These are phyloP conservation scores for Epicoccum sorghinum DNA, from an alignment of 2,329 filamentous ascomycete species.

Conservation along the genomic window DNA sequence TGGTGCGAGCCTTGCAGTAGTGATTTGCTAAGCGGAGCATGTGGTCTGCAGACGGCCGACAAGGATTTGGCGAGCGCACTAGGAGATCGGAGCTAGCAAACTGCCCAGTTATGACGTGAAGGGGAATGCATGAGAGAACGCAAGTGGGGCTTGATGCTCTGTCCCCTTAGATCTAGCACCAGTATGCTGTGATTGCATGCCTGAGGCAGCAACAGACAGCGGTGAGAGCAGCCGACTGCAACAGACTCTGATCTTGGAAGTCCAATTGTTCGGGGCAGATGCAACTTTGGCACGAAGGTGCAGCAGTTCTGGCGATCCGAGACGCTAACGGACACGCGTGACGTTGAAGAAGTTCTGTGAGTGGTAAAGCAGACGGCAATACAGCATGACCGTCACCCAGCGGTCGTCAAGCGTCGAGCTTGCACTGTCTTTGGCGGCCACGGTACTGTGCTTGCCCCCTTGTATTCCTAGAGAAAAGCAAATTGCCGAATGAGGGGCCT, in stretches of 20 bases:
- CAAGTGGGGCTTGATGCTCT: slow-evolving; percentile 16
- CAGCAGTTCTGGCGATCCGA: slow-evolving; percentile 35
- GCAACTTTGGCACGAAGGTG: slow-evolving; percentile 18
- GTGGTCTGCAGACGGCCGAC: slow-evolving; percentile 23
- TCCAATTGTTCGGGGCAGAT: slow-evolving; percentile 10
- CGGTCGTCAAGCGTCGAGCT: slow-evolving; percentile 17
- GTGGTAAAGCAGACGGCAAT: slow-evolving; percentile 37
- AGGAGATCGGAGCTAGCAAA: slow-evolving; percentile 18
- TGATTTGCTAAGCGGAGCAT: slow-evolving; percentile 30
- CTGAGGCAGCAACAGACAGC: not conserved
- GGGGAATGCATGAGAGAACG: slow-evolving; percentile 10
- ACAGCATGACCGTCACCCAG: slow-evolving; percentile 8
- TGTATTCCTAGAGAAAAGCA: slow-evolving; percentile 27
- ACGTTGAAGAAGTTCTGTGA: slow-evolving; percentile 32
- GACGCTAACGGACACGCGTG: slow-evolving; percentile 33
- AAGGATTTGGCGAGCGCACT: slow-evolving; percentile 21
- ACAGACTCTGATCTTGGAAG: slow-evolving; percentile 5
- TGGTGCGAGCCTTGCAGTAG: slow-evolving; percentile 34
- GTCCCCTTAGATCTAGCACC: not conserved
- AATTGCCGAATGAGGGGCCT: slow-evolving; percentile 31
- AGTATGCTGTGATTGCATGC: not conserved
- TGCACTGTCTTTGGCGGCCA: slow-evolving; percentile 19
- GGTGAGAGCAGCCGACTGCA: slow-evolving; percentile 9
- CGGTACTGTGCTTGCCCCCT: slow-evolving; percentile 17
- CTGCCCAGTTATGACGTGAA: slow-evolving; percentile 20